Evolutionary conservation across 2,329 filamentous ascomycete species (phyloP), one percentile per base, ranked within the genome.

Genomic region (Ophiocordyceps robertsii): DNA sequence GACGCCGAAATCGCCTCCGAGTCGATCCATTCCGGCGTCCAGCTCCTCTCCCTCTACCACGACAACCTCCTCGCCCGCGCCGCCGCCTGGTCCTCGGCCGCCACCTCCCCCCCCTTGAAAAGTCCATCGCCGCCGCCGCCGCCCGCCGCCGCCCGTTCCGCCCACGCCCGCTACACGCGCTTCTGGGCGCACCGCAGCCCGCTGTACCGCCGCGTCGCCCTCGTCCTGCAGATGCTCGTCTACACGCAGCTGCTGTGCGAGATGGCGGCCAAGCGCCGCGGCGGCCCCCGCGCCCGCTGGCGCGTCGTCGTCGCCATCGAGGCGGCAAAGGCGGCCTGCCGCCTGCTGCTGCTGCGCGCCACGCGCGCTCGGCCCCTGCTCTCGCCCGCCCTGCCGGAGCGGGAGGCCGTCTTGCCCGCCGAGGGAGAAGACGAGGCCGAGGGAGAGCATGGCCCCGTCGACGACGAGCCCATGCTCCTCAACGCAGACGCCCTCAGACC

Each of bases 221-320:
- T 89, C 49, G 68, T 88, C 5, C 68, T 98, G 39, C 87, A 94
- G 58, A 83, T 94, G 65, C 84, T 95, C 24, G 84, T 92, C 51
- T 96, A 96, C 58, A 95, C 89, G 0, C 87, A 98, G 64, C 69
- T 98, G 29, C 67, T 98, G n/a, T 92, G 90, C 75, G 92, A 98
- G 61, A 98, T 98, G 92, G 77, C 84, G 27, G 89, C 89, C 27
- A 93, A 94, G 63, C 75, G 90, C 39, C 80, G 80, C 47, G 84
- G 86, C 16, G 88, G 83, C 37, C 75, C 93, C 60, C 79, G 75
- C 54, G 65, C 82, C 24, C 77, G 88, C 29, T 98, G 92, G 92
- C 80, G 85, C 41, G 78, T 93, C 0, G 78, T 96, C 6, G 80
- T 96, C 11, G 58, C 93, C 4, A 69, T 98, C 19, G 92, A 98